phyloP scores from a whole-genome alignment of 192 early-diverging fungal genomes.

The Allomyces macrogynus region DNA sequence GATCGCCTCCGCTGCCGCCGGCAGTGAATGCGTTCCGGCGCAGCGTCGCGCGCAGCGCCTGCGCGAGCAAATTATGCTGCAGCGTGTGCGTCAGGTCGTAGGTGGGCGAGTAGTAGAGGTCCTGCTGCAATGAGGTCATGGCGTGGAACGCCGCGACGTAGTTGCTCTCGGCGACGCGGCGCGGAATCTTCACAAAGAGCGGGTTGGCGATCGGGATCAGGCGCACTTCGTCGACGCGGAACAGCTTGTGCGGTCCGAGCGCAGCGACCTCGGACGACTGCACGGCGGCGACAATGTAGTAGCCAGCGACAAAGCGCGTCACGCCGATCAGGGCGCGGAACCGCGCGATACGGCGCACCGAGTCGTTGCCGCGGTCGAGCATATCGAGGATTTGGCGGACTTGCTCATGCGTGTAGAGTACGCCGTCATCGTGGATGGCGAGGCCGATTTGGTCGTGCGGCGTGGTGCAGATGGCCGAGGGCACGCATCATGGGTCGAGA shows the following conservation, averaged over 20 bases:
- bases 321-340: constrained; percentile 16
- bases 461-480: neutral
- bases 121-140: constrained; percentile 67
- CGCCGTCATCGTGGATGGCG: constrained; percentile 57
- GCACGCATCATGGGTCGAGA: neutral
- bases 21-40: neutral
- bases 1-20: neutral
- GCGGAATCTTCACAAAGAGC: constrained; percentile 34
- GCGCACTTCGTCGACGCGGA: constrained; percentile 81
- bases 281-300: constrained; percentile 75
- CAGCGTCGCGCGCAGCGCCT: constrained; percentile 8
- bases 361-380: constrained; percentile 52
- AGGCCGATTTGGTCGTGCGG: constrained; percentile 22
- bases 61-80: constrained; percentile 65
- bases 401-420: constrained; percentile 48
- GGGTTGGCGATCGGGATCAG: constrained; percentile 41
- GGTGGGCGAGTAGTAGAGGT: constrained; percentile 94
- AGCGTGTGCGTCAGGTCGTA: constrained; percentile 86
- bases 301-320: constrained; percentile 75
- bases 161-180: constrained; percentile 50
- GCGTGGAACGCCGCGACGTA: constrained; percentile 73
- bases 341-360: constrained; percentile 18
- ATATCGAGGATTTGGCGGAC: constrained; percentile 48
- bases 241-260: constrained; percentile 85
- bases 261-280: constrained; percentile 66